Evolutionary conservation across 2,329 filamentous ascomycete species (phyloP).

Genomic region (Apiospora arundinis): DNA sequence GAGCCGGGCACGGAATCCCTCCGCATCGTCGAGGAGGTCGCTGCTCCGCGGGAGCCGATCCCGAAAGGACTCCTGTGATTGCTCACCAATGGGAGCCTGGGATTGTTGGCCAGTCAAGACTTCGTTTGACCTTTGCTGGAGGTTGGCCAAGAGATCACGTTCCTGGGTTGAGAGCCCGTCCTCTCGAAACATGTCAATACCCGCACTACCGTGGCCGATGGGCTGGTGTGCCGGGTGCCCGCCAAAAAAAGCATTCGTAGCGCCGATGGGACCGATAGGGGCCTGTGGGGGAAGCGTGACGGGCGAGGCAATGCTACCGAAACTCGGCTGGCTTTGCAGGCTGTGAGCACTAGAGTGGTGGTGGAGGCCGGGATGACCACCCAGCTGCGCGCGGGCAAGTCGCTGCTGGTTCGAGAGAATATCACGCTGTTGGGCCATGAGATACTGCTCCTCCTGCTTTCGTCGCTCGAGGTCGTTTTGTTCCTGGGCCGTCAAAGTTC

Average conservation of each 20-base stretch:
- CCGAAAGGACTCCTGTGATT: slow-evolving; percentile 47
- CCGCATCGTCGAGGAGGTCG: slow-evolving; percentile 58
- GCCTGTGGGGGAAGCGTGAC: slow-evolving; percentile 65
- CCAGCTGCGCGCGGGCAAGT: slow-evolving; percentile 75
- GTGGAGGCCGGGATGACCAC: slow-evolving; percentile 67
- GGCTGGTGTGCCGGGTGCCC: slow-evolving; percentile 49
- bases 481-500: slow-evolving; percentile 94
- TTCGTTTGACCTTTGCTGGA: slow-evolving; percentile 42
- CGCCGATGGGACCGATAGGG: slow-evolving; percentile 62
- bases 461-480: slow-evolving; percentile 95
- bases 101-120: slow-evolving; percentile 41
- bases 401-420: slow-evolving; percentile 86
- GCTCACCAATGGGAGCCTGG: slow-evolving; percentile 47
- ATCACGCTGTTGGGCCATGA: slow-evolving; percentile 96
- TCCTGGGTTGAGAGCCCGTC: slow-evolving; percentile 70
- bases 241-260: slow-evolving; percentile 76
- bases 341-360: slow-evolving; percentile 96
- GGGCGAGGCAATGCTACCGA: slow-evolving; percentile 92
- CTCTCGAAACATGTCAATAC: slow-evolving; percentile 65
- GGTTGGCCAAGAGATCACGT: slow-evolving; percentile 57
- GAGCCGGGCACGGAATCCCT: slow-evolving; percentile 73
- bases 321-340: slow-evolving; percentile 95
- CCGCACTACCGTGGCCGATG: slow-evolving; percentile 48
- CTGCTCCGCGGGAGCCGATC: slow-evolving; percentile 56
- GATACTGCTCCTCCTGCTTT: slow-evolving; percentile 97